phyloP scores from a whole-genome alignment of 495 filamentous ascomycete genomes.

The Cercophora newfieldiana region DNA sequence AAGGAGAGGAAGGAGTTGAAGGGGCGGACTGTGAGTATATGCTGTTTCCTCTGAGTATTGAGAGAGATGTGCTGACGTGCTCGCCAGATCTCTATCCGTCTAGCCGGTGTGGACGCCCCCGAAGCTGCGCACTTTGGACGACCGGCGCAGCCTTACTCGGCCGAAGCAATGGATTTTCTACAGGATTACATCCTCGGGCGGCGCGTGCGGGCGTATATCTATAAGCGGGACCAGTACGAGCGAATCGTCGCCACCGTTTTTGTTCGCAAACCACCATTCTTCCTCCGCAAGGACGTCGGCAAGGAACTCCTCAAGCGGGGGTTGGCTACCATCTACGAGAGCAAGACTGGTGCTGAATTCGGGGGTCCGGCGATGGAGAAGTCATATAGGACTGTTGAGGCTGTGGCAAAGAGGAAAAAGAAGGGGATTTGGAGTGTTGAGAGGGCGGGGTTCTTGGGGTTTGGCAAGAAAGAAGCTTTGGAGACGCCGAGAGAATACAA shows the following conservation, averaged over 20 bases:
- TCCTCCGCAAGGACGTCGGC: constrained; percentile 75
- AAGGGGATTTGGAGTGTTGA: constrained; percentile 71
- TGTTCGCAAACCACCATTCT: constrained; percentile 62
- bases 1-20: constrained; percentile 64
- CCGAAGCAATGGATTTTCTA: constrained; percentile 79
- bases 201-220: constrained; percentile 77
- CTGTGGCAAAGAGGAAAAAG: constrained; percentile 63
- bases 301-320: constrained; percentile 83
- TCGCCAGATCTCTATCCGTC: constrained; percentile 71
- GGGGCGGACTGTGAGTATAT: constrained; percentile 68
- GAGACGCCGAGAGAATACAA: constrained; percentile 91
- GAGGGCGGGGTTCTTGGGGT: constrained; percentile 22
- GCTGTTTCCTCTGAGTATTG: not conserved
- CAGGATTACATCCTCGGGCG: constrained; percentile 66
- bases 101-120: constrained; percentile 91
- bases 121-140: constrained; percentile 90
- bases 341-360: constrained; percentile 84
- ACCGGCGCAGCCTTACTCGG: constrained; percentile 78
- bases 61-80: constrained; percentile 12
- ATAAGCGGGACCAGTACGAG: constrained; percentile 86
- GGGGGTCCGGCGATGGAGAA: constrained; percentile 59
- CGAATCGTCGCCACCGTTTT: constrained; percentile 84
- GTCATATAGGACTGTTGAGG: constrained; percentile 71
- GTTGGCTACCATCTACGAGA: constrained; percentile 88
- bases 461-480: constrained; percentile 51